phyloP scores from a whole-genome alignment of 1,284 basidiomycete species.

The Meira miltonrushii region DNA sequence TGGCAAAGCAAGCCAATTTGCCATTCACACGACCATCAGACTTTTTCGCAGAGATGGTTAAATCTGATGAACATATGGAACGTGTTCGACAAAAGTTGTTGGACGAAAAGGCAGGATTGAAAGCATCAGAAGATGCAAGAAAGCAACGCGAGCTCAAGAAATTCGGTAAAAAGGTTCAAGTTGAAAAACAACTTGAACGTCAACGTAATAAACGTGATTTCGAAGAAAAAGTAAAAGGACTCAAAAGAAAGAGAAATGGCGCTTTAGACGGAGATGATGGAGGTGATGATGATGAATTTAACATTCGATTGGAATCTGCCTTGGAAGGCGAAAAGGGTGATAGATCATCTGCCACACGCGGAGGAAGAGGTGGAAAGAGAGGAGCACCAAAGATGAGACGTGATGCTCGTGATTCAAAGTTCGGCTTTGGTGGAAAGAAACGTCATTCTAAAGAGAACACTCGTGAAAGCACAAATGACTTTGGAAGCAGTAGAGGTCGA shows the following conservation, averaged over 20 bases:
- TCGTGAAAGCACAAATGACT: constrained; percentile 44
- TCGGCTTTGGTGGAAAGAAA: constrained; percentile 49
- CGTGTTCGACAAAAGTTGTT: constrained; percentile 83
- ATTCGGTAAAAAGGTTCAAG: constrained; percentile 93
- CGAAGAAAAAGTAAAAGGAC: constrained; percentile 56
- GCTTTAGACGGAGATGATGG: constrained; percentile 59
- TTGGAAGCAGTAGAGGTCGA: constrained; percentile 14
- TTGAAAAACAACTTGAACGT: constrained; percentile 75
- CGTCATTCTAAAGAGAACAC: constrained; percentile 44
- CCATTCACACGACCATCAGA: constrained; percentile 89
- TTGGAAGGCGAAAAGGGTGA: constrained; percentile 33
- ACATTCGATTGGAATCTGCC: constrained; percentile 64
- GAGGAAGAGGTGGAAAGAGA: constrained; percentile 4
- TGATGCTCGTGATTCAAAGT: constrained; percentile 39
- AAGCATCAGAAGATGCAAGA: constrained; percentile 84
- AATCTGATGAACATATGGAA: constrained; percentile 94
- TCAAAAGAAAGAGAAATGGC: constrained; percentile 59
- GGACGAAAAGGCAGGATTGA: constrained; percentile 81
- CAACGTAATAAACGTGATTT: constrained; percentile 73
- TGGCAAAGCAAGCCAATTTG: constrained; percentile 69
- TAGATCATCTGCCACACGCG: neutral
- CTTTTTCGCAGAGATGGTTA: constrained; percentile 99
- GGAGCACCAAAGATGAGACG: constrained; percentile 39
- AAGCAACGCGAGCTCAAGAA: constrained; percentile 93
- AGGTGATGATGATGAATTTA: constrained; percentile 62